phyloP scores from a whole-genome alignment of 2,329 filamentous ascomycete genomes.

The Mariannaea elegans region DNA sequence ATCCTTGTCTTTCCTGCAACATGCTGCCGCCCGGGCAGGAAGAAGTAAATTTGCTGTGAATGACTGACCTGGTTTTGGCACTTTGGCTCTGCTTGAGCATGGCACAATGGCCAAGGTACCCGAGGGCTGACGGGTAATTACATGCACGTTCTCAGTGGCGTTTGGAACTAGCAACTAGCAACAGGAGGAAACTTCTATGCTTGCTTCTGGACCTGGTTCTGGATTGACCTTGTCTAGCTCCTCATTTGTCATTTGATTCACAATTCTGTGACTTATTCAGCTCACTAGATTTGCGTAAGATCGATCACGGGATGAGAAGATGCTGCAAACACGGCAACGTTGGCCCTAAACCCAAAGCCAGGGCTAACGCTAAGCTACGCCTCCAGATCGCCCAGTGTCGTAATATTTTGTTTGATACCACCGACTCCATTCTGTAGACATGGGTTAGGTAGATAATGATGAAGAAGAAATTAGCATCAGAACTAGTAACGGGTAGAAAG shows the following conservation, averaged over 20 bases:
- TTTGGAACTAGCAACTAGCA: neutral
- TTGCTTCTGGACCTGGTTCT: conserved; percentile 11
- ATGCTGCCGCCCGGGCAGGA: too few species aligned
- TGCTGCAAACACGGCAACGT: too few species aligned
- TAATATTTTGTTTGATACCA: too few species aligned
- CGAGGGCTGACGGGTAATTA: neutral
- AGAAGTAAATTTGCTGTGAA: too few species aligned
- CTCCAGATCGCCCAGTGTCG: too few species aligned
- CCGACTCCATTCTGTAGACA: too few species aligned
- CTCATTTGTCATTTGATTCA: conserved; percentile 1
- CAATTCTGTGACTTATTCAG: too few species aligned
- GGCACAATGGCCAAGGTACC: neutral
- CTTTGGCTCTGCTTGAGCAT: neutral
- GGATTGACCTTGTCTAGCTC: neutral
- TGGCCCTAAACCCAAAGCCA: neutral
- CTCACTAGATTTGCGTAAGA: conserved; percentile 1
- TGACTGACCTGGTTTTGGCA: too few species aligned
- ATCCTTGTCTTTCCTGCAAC: neutral
- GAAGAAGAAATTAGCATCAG: too few species aligned
- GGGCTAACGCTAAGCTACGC: neutral
- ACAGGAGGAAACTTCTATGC: neutral
- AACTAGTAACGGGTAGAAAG: too few species aligned
- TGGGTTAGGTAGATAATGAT: too few species aligned
- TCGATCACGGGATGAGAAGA: conserved; percentile 4
- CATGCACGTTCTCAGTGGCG: neutral